Evolutionary conservation across 2,329 filamentous ascomycete species (phyloP), one percentile per base, ranked within the genome.

Genomic region (Exophiala phaeomuriformis): DNA sequence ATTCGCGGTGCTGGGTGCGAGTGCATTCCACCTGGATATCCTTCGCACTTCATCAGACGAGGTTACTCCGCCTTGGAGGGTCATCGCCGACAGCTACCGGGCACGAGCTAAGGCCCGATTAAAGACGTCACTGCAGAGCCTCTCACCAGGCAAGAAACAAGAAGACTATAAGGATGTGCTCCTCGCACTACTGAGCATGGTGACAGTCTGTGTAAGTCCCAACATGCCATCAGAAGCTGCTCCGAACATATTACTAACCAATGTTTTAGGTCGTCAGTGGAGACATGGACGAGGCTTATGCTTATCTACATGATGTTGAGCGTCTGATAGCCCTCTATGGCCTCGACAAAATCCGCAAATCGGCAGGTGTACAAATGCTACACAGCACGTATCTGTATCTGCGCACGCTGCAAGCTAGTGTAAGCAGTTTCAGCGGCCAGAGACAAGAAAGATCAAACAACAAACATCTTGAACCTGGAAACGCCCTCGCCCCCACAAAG

Each of bases 111-210:
- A 47, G 29, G 33, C 12, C 19, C 43, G 50, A 29, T 35, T 52
- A 2, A 37, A 40, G 29, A 6, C 42, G 2, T 52, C 31, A 3
- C 42, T 52, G 12, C 30, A 31, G 32, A 52, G 10, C 28, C 9
- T 52, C 3, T 32, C 42, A 5, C 32, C 28, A 9, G 33, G 8
- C 3, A 31, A 27, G 9, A 41, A 35, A 27, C 27, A 29, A 28
- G 50, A 52, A 12, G 44, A 29, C 35, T 47, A 52, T 35, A 40
- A 47, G 50, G 50, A 52, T 33, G 35, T 52, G 19, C 43, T 52
- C 10, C 6, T 52, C 4, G 50, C 50, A 5, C 8, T 52, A 7
- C 35, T 52, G 44, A 52, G 43, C 43, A 52, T 52, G 50, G 50
- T 52, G 30, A 52, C 50, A n/a, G 35, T 52, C 3, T 47, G 50